Base-by-base conservation (phyloP, 2,329 filamentous ascomycete species). In the Endoconidiophora polonica region DNA sequence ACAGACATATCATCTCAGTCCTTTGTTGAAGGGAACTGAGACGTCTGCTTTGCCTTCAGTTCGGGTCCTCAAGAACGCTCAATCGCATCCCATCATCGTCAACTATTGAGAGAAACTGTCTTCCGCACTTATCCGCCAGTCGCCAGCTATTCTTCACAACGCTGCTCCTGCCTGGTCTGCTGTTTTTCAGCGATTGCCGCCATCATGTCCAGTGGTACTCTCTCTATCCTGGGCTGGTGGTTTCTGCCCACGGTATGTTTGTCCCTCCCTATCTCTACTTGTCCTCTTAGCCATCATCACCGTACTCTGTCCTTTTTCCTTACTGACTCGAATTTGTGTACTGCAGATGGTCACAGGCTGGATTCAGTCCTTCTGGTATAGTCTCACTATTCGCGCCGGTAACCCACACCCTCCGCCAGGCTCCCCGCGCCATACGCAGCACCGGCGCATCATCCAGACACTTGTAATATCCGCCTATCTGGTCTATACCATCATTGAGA, bases 401-500 rank as follows among this genome's bases (percentile, higher is more conserved):
- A 80, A 87, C 55, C 83, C 84, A 12, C 84, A 83, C 53, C 90
- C 83, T 1, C 76, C 67, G 52, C 76, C 83, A 36, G 76, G 84
- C 63, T 71, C 74, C n/a, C 72, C 78, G 2, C 79, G 79, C 56
- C 85, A 77, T 62, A 70, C 73, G 55, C 72, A 74, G 52, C 85
- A 96, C 68, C 81, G 86, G 54, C 83, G 83, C 52, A 76, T 79
- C 58, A 90, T 95, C 62, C 80, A 91, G 62, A 81, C 90, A 60
- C 69, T 81, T 57, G 85, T 96, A 59, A 81, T 96, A 46, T 70
- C 81, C 45, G 67, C 76, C 54, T 98, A 96, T 67, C 83, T 96
- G 37, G 66, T 82, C 56, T 95, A 94, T 71, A 94, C 87, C 44
- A 78, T 96, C 59, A 91, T 88, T 68, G 90, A 96, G 67, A 83